Conservation (phyloP, 2,329 filamentous ascomycete species). For the Scopulariopsis brevicaulis region DNA sequence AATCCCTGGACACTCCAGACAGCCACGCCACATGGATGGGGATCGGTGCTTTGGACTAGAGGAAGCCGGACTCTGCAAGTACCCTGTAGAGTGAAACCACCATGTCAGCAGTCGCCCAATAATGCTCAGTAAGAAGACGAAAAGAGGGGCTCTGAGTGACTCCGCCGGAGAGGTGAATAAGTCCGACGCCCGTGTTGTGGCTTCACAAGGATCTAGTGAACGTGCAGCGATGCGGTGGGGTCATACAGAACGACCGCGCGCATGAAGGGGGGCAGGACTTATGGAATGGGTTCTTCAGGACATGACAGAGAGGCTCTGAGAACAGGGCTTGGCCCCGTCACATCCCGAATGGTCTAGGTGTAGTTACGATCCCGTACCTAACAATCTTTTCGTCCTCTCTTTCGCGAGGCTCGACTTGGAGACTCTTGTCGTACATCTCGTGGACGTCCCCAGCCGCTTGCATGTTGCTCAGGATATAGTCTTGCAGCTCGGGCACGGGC, state of each 20-base stretch:
- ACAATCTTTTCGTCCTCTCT: constrained; percentile 99
- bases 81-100: constrained; percentile 28
- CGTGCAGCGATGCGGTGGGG: neutral
- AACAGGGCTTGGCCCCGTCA: neutral
- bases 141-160: neutral
- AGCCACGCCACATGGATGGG: neutral
- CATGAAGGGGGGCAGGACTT: neutral
- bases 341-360: neutral
- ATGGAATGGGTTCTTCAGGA: neutral
- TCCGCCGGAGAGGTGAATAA: neutral
- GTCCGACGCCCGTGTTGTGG: neutral
- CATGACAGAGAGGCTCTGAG: neutral
- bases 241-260: neutral
- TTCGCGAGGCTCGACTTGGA: constrained; percentile 87
- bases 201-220: neutral
- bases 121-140: neutral
- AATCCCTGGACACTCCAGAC: neutral
- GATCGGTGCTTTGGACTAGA: constrained; percentile 20
- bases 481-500: constrained; percentile 81
- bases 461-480: constrained; percentile 96
- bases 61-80: constrained; percentile 49
- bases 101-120: neutral
- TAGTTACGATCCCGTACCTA: constrained; percentile 51
- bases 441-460: constrained; percentile 90
- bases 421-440: constrained; percentile 98